Percentiles rank a stretch among this genome's conserved stretches.
phyloP scores from a whole-genome alignment of 306 rosid genomes.

The Hippophae gyantsensis region DNA sequence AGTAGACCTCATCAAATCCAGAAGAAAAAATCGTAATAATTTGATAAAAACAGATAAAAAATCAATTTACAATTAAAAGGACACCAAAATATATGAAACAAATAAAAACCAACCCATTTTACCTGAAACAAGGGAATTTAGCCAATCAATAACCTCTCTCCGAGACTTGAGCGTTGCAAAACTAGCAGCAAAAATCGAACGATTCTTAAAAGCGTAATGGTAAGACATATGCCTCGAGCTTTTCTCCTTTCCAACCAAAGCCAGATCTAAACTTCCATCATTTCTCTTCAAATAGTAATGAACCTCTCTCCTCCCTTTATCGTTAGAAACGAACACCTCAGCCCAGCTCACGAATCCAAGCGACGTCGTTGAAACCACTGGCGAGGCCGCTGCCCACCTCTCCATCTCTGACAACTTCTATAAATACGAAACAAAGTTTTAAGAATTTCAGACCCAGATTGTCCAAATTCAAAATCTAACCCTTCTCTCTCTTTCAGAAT shows the following conservation, averaged over 20 bases:
- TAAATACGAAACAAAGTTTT: neutral
- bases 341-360: slow-evolving; percentile 51
- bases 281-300: slow-evolving; percentile 47
- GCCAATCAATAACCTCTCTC: slow-evolving; percentile 70
- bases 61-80: too few species aligned
- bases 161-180: slow-evolving; percentile 60
- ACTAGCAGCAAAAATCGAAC: slow-evolving; percentile 12
- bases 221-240: slow-evolving; percentile 62
- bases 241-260: slow-evolving; percentile 67
- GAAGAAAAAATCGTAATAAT: too few species aligned
- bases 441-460: neutral
- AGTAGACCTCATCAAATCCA: too few species aligned
- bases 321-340: slow-evolving; percentile 44
- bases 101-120: neutral
- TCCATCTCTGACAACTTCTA: slow-evolving; percentile 25
- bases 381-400: slow-evolving; percentile 24
- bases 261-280: slow-evolving; percentile 67
- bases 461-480: neutral
- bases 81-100: too few species aligned
- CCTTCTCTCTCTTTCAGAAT: neutral
- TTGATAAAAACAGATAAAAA: too few species aligned
- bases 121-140: slow-evolving; percentile 64
- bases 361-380: slow-evolving; percentile 19
- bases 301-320: slow-evolving; percentile 66
- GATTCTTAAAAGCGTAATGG: slow-evolving; percentile 33